Evolutionary conservation across 495 filamentous ascomycete genomes (phyloP), one percentile per base, ranked within the genome.

Genomic region (Chaetomium cochliodes): DNA sequence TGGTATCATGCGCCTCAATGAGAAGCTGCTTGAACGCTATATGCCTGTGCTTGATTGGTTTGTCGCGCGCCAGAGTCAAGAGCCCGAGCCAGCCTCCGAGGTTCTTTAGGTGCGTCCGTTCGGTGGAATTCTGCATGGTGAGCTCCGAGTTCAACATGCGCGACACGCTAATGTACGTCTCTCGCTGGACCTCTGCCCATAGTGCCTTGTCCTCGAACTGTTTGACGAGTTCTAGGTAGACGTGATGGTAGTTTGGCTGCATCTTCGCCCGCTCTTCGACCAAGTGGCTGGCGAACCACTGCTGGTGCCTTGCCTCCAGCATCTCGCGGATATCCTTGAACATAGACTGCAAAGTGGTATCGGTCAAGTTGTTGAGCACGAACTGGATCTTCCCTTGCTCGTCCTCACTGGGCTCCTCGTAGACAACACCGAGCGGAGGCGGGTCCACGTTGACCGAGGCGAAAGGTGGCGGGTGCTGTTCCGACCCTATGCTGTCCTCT

Each of bases 221-320:
- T 51, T 89, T 88, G 50, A 99, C 83, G 25, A 99, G 84, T 64
- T 96, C 90, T 37, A 98, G 84, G 73, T 98, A 99, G 6, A 98
- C 85, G 37, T 88, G 80, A 63, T 99, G 94, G 73, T 92, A 96
- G 70, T 98, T 99, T 5, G 93, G 92, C 71, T 99, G 92, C 78
- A 94, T 84, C 77, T 96, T 98, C 13, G 94, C 96, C 16, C 93
- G 92, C 73, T 96, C 90, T 70, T 97, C 93, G 13, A 99, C 94
- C n/a, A 99, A 79, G 72, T 97, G 96, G 20, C 85, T 85, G 11
- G 94, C 94, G 69, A 99, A 98, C 94, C 94, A 99, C 72, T 94
- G 91, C 69, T 93, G 89, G 72, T 96, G 88, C 62, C 87, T 84
- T 59, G 90, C 86, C 49, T 91, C 84, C 57, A 98, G 71, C 30